Conservation (phyloP, 192 early-diverging fungal species). For the Linnemannia elongata region DNA sequence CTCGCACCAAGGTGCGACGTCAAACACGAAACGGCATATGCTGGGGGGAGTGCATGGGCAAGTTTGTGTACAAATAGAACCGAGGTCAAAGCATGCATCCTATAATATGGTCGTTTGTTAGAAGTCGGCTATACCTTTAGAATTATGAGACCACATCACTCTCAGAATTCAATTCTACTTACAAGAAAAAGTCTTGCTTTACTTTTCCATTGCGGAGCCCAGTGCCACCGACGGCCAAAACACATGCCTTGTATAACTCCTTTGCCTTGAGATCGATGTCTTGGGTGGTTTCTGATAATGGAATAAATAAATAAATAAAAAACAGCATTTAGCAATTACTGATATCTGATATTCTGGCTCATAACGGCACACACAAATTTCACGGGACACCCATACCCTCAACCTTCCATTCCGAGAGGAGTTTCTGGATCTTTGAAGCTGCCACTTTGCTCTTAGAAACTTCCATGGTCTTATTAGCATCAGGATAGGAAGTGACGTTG, state of each 20-base stretch:
- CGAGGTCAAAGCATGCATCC: constrained; percentile 69
- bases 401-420: constrained; percentile 60
- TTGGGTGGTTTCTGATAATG: constrained; percentile 18
- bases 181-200: constrained; percentile 63
- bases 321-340: neutral
- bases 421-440: constrained; percentile 35
- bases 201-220: constrained; percentile 52
- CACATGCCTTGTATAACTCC: constrained; percentile 56
- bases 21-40: constrained; percentile 59
- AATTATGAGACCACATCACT: neutral
- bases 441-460: constrained; percentile 12
- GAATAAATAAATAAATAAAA: neutral
- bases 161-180: constrained; percentile 11
- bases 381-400: constrained; percentile 7
- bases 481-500: constrained; percentile 17
- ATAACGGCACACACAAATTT: neutral
- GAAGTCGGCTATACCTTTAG: neutral
- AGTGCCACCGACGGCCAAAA: constrained; percentile 55
- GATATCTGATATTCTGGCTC: neutral
- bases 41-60: constrained; percentile 48
- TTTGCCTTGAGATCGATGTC: constrained; percentile 54
- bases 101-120: constrained; percentile 11
- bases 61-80: constrained; percentile 63
- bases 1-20: constrained; percentile 48
- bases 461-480: constrained; percentile 9